Base-by-base conservation (phyloP, 805 yeast species). In the Jamesozyma lodderae region DNA sequence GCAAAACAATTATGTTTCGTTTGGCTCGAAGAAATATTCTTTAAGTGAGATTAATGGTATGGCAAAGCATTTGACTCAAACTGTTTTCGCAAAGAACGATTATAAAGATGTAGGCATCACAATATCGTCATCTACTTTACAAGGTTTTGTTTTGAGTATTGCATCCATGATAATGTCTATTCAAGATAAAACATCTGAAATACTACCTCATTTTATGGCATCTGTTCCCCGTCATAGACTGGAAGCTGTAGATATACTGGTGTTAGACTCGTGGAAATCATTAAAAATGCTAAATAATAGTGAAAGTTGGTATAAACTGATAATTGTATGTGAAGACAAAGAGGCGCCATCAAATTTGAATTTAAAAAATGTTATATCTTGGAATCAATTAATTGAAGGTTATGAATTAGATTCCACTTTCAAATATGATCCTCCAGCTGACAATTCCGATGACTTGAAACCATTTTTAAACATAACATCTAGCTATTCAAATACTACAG, bases 161-260 rank as follows among this genome's bases (percentile, higher is more conserved):
- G 69, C 74, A 1, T 67, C 75, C 28, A 68, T 75, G 51, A 51
- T 68, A 29, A 49, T 53, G 13, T 43, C 65, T 4, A 37, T 51
- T 3, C 4, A 18, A 13, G 13, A 28, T 3, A 20, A 13, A 9
- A 17, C 23, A 1, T 10, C 16, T 2, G 25, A 25, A 4, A 53
- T 63, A 9, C 53, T 69, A 0, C 59, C 72, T 0, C 69, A 69
- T 38, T 51, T 69, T 17, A 59, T 68, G 42, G 62, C 66, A 18
- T 38, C 53, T 36, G 41, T 62, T 41, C 58, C 47, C 52, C 37
- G 37, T 17, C 30, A 33, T 18, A 36, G 28, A 56, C 62, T 41
- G 69, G 66, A 35, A n/a, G n/a, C 15, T 15, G 32, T 64, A 16
- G 66, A 63, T 39, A 38, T 64, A 2, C 23, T 67, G 18, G 45